A percentile compares a stretch with the other conserved stretches of the same genome.
Evolutionary conservation across 495 filamentous ascomycete genomes (phyloP).

Genomic region (Podospora didyma): DNA sequence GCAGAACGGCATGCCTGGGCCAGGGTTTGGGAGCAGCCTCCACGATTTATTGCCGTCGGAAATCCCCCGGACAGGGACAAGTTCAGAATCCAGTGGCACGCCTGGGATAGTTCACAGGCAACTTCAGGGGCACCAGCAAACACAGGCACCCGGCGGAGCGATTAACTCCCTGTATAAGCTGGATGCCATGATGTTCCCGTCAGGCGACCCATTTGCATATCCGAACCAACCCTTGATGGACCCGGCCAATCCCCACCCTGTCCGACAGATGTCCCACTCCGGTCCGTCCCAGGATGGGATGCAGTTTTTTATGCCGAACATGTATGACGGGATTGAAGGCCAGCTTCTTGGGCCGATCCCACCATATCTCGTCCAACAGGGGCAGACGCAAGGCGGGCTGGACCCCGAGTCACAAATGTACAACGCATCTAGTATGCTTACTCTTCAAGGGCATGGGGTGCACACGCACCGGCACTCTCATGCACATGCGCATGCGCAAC

Average conservation of each 20-base stretch:
- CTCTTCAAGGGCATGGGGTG: conserved; percentile 14
- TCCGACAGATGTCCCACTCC: conserved; percentile 16
- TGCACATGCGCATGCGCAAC: conserved; percentile 9
- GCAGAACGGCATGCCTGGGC: conserved; percentile 19
- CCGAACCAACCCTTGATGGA: conserved; percentile 75
- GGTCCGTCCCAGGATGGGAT: conserved; percentile 23
- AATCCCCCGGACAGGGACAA: conserved; percentile 18
- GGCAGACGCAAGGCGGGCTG: conserved; percentile 29
- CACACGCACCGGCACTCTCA: conserved; percentile 25
- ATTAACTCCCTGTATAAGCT: conserved; percentile 63
- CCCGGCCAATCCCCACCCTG: conserved; percentile 30
- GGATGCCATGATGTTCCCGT: conserved; percentile 88
- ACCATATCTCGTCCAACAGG: conserved; percentile 40
- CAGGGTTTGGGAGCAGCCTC: conserved; percentile 22
- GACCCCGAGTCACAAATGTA: conserved; percentile 38
- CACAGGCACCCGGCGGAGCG: conserved; percentile 28
- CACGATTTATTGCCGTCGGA: conserved; percentile 31
- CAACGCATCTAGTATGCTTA: conserved; percentile 16
- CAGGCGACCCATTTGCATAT: conserved; percentile 85
- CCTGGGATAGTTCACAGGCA: conserved; percentile 16
- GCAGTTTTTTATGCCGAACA: conserved; percentile 38
- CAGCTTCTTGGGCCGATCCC: conserved; percentile 45
- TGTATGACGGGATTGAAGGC: conserved; percentile 46
- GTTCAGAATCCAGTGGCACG: conserved; percentile 23
- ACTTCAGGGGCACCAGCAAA: conserved; percentile 17